phyloP scores from a whole-genome alignment of 2,329 filamentous ascomycete genomes.

The Boeremia lycopersici region DNA sequence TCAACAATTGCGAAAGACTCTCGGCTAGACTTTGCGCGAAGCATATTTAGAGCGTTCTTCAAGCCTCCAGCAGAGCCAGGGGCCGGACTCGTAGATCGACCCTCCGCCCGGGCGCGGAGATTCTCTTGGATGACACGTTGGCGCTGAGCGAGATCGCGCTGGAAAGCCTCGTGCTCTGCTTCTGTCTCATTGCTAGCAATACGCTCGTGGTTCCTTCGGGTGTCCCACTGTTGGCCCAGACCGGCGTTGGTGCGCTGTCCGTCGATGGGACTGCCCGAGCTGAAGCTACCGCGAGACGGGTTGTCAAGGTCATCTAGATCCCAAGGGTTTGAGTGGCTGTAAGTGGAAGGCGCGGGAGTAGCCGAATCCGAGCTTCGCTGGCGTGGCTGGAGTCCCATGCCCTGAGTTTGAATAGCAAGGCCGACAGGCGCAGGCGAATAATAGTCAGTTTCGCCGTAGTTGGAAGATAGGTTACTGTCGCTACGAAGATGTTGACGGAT shows the following conservation, averaged over 20 bases:
- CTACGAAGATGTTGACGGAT: constrained; percentile 83
- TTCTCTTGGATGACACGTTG: constrained; percentile 75
- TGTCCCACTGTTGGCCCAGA: constrained; percentile 50
- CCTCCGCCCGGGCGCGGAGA: constrained; percentile 69
- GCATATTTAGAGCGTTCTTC: constrained; percentile 65
- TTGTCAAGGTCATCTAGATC: constrained; percentile 59
- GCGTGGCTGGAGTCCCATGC: constrained; percentile 35
- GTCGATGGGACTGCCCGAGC: constrained; percentile 45
- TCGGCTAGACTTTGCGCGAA: constrained; percentile 70
- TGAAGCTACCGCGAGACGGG: constrained; percentile 42
- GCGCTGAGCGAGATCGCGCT: constrained; percentile 72
- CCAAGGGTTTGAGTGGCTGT: constrained; percentile 61
- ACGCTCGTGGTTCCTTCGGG: constrained; percentile 54
- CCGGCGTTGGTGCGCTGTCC: constrained; percentile 20
- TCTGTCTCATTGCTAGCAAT: constrained; percentile 58
- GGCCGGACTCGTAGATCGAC: constrained; percentile 47
- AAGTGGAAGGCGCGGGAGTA: constrained; percentile 54
- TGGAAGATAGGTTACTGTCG: constrained; percentile 80
- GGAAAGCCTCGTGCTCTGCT: constrained; percentile 71
- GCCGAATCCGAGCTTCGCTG: constrained; percentile 43
- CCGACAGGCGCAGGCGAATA: constrained; percentile 41
- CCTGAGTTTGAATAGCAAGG: constrained; percentile 43
- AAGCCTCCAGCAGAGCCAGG: constrained; percentile 48
- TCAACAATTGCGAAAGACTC: constrained; percentile 64
- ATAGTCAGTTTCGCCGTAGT: constrained; percentile 59